phyloP scores from a whole-genome alignment of 2,329 filamentous ascomycete species.

The Fusarium sp. region DNA sequence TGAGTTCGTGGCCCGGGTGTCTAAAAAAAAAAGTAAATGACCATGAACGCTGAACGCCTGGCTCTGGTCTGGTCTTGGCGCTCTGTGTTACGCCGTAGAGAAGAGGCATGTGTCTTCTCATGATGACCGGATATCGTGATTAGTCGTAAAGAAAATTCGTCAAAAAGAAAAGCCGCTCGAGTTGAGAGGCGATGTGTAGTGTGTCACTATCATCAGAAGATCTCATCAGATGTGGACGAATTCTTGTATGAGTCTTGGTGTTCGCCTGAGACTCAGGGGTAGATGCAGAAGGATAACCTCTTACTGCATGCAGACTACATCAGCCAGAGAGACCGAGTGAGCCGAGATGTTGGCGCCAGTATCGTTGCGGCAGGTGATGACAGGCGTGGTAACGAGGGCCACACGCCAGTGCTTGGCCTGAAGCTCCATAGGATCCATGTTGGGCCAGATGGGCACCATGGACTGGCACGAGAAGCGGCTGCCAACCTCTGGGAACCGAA shows the following conservation, averaged over 20 bases:
- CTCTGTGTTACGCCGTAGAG: not conserved
- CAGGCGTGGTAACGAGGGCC: constrained; percentile 65
- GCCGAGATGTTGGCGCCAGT: constrained; percentile 57
- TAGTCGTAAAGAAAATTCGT: not conserved
- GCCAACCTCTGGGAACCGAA: constrained; percentile 63
- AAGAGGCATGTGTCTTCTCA: constrained; percentile 5
- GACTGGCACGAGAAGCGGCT: constrained; percentile 60
- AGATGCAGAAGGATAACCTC: not conserved
- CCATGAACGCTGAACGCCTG: constrained; percentile 20
- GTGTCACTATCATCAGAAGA: constrained; percentile 10
- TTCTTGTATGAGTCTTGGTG: not conserved
- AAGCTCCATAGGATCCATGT: constrained; percentile 54
- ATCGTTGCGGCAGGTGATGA: constrained; percentile 66
- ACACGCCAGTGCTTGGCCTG: constrained; percentile 64
- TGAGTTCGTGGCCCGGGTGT: constrained; percentile 9
- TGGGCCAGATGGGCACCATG: constrained; percentile 61
- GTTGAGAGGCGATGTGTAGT: constrained; percentile 9
- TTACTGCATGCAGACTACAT: constrained; percentile 63
- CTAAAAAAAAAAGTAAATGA: constrained; percentile 22
- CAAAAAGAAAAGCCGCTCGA: constrained; percentile 10
- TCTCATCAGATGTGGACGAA: not conserved
- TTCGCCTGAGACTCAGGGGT: not conserved
- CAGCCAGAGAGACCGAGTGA: constrained; percentile 58
- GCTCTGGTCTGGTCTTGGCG: not conserved
- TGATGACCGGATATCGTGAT: not conserved